Percentiles rank a stretch among this genome's conserved stretches.
Evolutionary conservation across 331 rosid genomes (phyloP).

Genomic region (Prunus yedoensis): DNA sequence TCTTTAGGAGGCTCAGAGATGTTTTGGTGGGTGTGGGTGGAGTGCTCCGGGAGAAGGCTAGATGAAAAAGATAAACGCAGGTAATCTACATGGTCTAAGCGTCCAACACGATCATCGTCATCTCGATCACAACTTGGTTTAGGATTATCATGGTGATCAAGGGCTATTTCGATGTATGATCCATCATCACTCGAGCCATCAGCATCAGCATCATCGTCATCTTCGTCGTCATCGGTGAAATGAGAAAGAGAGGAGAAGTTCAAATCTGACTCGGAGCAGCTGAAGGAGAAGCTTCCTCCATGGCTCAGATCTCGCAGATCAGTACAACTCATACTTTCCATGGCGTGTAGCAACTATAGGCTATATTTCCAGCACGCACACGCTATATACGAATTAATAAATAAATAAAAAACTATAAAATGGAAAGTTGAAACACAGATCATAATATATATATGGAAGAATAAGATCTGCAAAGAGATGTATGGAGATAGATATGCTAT

Average conservation of each 20-base stretch:
- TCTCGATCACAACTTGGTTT: not conserved
- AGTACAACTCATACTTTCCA: not conserved
- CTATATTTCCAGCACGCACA: too few species aligned
- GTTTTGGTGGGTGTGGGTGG: not conserved
- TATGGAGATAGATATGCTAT: not conserved
- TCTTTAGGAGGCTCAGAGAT: not conserved
- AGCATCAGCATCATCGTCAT: constrained; percentile 8
- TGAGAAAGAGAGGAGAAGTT: constrained; percentile 20
- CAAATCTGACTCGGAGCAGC: constrained; percentile 11
- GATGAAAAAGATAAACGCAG: constrained; percentile 59
- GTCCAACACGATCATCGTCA: not conserved
- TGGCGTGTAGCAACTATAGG: not conserved
- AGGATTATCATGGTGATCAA: constrained; percentile 13
- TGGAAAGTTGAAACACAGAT: not conserved
- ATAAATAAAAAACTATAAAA: too few species aligned
- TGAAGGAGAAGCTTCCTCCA: constrained; percentile 35
- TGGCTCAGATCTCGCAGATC: not conserved
- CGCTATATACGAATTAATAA: too few species aligned
- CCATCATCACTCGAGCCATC: constrained; percentile 3
- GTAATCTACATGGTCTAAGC: constrained; percentile 3
- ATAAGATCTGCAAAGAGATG: not conserved
- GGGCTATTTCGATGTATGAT: constrained; percentile 47
- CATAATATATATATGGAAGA: not conserved
- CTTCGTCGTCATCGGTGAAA: constrained; percentile 16
- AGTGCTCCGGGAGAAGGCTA: constrained; percentile 21